A percentile compares a stretch with the other conserved stretches of the same genome.
Evolutionary conservation across 2,329 filamentous ascomycete species (phyloP).

Genomic region (Curvularia eragrostidis): DNA sequence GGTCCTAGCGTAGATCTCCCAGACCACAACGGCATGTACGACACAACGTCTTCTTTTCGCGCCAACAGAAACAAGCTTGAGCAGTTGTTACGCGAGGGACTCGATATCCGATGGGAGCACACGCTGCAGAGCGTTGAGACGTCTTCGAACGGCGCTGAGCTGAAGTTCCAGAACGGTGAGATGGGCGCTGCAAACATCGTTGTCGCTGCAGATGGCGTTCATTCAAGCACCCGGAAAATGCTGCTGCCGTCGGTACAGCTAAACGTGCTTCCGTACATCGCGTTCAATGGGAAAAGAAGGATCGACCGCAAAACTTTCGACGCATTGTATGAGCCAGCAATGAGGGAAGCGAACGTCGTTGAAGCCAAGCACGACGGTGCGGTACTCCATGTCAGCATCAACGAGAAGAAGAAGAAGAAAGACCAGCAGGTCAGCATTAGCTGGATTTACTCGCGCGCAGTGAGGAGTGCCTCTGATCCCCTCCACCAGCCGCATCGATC

Average conservation of each 20-base stretch:
- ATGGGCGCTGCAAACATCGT: constrained; percentile 25
- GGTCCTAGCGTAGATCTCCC: constrained; percentile 8
- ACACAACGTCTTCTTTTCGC: constrained; percentile 32
- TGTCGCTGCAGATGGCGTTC: constrained; percentile 49
- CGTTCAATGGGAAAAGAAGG: constrained; percentile 38
- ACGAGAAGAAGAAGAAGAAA: constrained; percentile 22
- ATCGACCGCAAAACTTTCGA: constrained; percentile 33
- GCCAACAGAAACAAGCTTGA: constrained; percentile 49
- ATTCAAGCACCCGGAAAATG: constrained; percentile 43
- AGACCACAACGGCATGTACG: constrained; percentile 9
- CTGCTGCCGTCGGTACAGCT: constrained; percentile 34
- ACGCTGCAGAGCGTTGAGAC: constrained; percentile 25
- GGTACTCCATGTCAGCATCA: constrained; percentile 45
- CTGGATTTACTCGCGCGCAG: constrained; percentile 51
- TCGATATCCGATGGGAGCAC: constrained; percentile 48
- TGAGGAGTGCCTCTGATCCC: constrained; percentile 34
- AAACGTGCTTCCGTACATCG: constrained; percentile 48
- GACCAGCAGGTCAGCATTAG: constrained; percentile 43
- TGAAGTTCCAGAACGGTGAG: constrained; percentile 24
- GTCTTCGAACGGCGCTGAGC: neutral
- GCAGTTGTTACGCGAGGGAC: constrained; percentile 41
- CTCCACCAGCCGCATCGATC: constrained; percentile 46
- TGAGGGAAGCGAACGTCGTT: constrained; percentile 25
- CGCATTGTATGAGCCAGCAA: constrained; percentile 17
- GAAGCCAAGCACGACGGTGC: constrained; percentile 29